Conservation (phyloP, 352 stramenopile species). For the Blastocystis sp. region DNA sequence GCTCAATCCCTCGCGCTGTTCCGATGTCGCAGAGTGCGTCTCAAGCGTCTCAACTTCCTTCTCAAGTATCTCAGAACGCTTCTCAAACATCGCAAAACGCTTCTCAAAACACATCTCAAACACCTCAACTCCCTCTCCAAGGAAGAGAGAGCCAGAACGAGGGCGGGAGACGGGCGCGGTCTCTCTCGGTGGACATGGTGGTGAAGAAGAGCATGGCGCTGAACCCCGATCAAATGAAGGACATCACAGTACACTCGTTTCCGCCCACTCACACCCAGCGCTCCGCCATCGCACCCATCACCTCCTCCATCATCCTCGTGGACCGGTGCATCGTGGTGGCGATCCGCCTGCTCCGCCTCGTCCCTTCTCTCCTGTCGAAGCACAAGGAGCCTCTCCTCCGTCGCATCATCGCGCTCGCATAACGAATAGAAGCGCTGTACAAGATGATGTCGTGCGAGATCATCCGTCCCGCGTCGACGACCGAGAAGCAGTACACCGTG, state of each 20-base stretch:
- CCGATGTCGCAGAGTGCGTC: not conserved
- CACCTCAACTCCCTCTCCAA: too few species aligned
- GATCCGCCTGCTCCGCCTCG: slow-evolving; percentile 3
- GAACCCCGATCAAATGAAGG: slow-evolving; percentile 3
- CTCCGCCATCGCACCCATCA: slow-evolving; percentile 1
- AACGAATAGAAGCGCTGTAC: slow-evolving; percentile 11
- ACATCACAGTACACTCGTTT: slow-evolving; percentile 11
- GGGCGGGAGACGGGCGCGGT: not conserved
- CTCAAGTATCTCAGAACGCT: too few species aligned
- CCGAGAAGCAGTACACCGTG: slow-evolving; percentile 6
- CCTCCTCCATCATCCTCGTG: slow-evolving; percentile 32
- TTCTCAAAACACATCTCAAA: too few species aligned
- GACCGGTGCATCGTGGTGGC: slow-evolving; percentile 20
- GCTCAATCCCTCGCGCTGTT: too few species aligned
- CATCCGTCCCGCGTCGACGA: not conserved
- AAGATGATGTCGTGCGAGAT: not conserved
- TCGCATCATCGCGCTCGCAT: not conserved
- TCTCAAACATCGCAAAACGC: slow-evolving; percentile 2
- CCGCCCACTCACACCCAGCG: not conserved
- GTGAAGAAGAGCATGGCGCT: not conserved
- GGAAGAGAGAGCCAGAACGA: too few species aligned
- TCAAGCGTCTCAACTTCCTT: not conserved
- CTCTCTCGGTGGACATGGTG: slow-evolving; percentile 31
- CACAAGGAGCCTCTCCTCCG: slow-evolving; percentile 38
- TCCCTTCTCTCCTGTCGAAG: not conserved